Conservation (phyloP, 129 eudicot genomes). For the Daucus carota region DNA sequence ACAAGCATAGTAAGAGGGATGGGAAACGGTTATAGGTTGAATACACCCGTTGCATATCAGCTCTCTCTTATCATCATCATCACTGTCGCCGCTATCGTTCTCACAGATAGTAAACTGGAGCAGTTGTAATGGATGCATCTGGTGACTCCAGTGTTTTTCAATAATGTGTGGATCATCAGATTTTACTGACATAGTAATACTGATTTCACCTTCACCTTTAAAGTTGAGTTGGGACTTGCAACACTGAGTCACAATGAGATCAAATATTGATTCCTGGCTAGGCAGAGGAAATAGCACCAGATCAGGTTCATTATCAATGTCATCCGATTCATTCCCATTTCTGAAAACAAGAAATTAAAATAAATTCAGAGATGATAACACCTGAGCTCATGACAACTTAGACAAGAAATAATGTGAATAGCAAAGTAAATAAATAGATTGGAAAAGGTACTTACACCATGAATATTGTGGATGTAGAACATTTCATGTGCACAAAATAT, state of each 20-base stretch:
- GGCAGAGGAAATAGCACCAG: background rate
- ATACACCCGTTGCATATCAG: constrained; percentile 10
- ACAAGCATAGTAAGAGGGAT: background rate
- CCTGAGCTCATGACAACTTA: no score
- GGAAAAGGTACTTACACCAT: background rate
- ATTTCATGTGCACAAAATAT: constrained; percentile 12
- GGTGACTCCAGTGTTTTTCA: background rate
- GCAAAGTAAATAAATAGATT: no score
- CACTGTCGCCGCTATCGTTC: background rate
- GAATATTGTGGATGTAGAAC: constrained; percentile 3
- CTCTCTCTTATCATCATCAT: background rate
- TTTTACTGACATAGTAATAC: no score
- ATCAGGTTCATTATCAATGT: background rate
- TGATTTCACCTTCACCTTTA: no score
- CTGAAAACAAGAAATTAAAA: no score
- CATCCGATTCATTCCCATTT: no score
- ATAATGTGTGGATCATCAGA: background rate
- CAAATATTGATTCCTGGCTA: background rate
- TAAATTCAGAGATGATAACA: no score
- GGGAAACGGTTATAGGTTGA: background rate
- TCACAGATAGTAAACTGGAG: background rate
- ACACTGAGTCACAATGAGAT: background rate
- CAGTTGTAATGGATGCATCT: constrained; percentile 8
- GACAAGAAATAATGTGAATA: no score
- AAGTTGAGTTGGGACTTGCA: no score